Evolutionary conservation across 1,284 basidiomycete species (phyloP), one percentile per base, ranked within the genome.

Genomic region (Puccinia polysora): DNA sequence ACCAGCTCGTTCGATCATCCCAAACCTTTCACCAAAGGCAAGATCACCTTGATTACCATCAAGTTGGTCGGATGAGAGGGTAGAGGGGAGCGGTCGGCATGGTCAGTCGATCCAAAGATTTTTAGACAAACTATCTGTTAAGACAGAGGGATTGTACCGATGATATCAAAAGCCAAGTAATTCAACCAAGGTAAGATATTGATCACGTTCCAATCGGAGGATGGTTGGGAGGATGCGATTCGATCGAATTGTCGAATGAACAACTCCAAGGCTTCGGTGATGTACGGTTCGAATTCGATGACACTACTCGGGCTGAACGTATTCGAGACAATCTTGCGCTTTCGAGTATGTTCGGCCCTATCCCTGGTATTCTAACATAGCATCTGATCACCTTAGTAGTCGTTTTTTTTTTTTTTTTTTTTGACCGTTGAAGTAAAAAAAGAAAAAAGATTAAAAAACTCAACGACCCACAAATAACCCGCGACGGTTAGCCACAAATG

Each of bases 291-390:
- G 71, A 82, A 82, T 77, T 89, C 88, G 74, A 89, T 80, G 18
- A 93, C 84, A 75, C 85, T 88, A 81, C 91, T 90, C 78, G 88
- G 55, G 7, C 89, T 87, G 81, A 92, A 94, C 74, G 91, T 89
- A 80, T 91, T 87, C 1, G 89, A 88, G 47, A 94, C 86, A 74
- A 92, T 89, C 81, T 91, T 93, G 80, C 91, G 86, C 81, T 93
- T 93, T 69, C 91, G 86, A 0, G 90, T 84, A 80, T 96, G 92
- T 75, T 92, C 89, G 4, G 81, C 79, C 56, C 91, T 84, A 77
- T 88, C 86, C 56, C 91, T 86, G 1, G 90, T 91, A 81, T 90
- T 92, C 85, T 94, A 92, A n/a, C n/a, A n/a, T n/a, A n/a, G n/a
- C n/a, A n/a, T n/a, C n/a, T n/a, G n/a, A n/a, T n/a, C 40, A 91